Base-by-base conservation (phyloP, 768 basidiomycete species). In the Cantharellus cinnabarinus region DNA sequence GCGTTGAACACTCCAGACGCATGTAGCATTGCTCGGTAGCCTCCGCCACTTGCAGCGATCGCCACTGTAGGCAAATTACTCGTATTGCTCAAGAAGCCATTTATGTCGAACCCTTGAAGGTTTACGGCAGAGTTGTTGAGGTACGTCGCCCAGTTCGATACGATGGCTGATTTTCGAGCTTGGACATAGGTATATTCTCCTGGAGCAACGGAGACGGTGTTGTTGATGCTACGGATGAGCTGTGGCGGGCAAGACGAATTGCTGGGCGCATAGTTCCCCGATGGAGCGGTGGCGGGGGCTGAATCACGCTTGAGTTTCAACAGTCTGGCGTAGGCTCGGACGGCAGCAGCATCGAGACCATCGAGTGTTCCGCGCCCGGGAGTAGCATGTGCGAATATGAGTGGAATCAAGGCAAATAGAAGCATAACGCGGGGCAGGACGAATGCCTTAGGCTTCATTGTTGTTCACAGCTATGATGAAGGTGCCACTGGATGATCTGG, bases 11-110 rank as follows among this genome's bases (percentile, higher is more conserved):
- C 61, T 10, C 70, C 71, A 44, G 66, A 69, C 60, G 66, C 65
- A 44, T 62, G 64, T 3, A 69, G 64, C 44, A 67, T 70, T 1
- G 72, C 72, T 40, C 71, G 62, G 38, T 70, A 68, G 5, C 72
- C 72, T 10, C 72, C 72, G 50, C 72, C 72, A 5, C 66, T 67
- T 7, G 71, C 63, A 1, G 72, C 71, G 44, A 69, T 64, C 3
- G 58, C 66, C 20, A 67, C 65, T 39, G 1, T 50, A n/a, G 58
- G 62, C 20, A 59, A 41, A 38, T 57, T 54, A 7, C 14, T 14
- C 14, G 52, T 54, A 54, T 54, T 54, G 10, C 7, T 7, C 10
- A 54, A 37, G 35, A 54, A 54, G 1, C 14, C 52, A 7, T 7
- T 10, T 10, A 37, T 10, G 35, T 54, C 35, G 38, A 54, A 54